Base-by-base conservation (phyloP, 352 stramenopile species). In the Phytophthora fragariaefolia region DNA sequence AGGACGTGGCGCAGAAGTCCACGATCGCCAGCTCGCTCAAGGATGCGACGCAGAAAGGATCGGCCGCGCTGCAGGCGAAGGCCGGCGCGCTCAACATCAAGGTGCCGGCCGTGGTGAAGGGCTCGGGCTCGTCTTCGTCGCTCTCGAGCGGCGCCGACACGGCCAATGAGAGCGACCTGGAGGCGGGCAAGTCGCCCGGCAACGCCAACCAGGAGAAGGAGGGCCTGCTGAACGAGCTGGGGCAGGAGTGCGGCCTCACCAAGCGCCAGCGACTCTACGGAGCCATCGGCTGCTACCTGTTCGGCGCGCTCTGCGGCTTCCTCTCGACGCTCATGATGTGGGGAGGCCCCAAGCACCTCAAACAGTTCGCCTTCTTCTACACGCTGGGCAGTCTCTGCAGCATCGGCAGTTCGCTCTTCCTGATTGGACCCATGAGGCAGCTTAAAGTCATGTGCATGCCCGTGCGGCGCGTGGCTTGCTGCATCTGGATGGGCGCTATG, bases 311-410 rank as follows among this genome's bases (percentile, higher is more conserved):
- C 28, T 93, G 85, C 63, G 82, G 82, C 43, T 90, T 95, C 61
- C 46, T 95, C 34, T 87, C 86, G 17, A 93, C 86, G 58, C 61
- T 93, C 20, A 89, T 95, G 77, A 79, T 93, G 80, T 93, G 83
- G 83, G 85, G 84, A 26, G 86, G 86, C 1, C 81, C 86, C 2
- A 83, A 81, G 63, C 87, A 95, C 69, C 68, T 95, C 15, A 93
- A 92, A 61, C 83, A 92, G 59, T 95, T 95, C 65, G 87, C 73
- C 20, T 95, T 95, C 73, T 93, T 95, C 68, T 95, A 95, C 65
- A 93, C 85, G 12, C 63, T 95, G 27, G 84, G 87, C n/a, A 91
- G 79, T 55, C 75, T 95, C 20, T 89, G 81, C 69, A 90, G 82
- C 36, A 91, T 95, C 45, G 84, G 85, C 47, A 90, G 78, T 22